Evolutionary conservation across 371 early-diverging fungal genomes (phyloP).

Genomic region (Nematocida sp.): DNA sequence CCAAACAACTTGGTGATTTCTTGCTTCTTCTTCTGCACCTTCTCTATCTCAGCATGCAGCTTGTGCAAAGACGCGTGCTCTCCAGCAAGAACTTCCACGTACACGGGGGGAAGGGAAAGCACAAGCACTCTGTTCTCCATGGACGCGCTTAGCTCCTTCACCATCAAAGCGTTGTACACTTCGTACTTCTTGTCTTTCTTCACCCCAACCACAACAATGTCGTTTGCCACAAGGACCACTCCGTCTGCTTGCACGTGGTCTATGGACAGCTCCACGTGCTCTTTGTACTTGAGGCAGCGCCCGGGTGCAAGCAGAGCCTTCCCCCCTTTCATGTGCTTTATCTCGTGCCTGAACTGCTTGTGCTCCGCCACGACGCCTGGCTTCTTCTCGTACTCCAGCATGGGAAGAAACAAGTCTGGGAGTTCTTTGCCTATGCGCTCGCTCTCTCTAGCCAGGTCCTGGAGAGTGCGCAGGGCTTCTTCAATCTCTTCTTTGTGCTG

Average conservation of each 20-base stretch:
- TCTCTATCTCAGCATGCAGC: background rate
- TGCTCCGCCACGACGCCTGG: background rate
- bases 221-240: conserved; percentile 9
- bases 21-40: background rate
- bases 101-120: conserved; percentile 25
- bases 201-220: conserved; percentile 26
- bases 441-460: background rate
- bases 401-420: conserved; percentile 43
- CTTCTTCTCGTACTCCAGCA: background rate
- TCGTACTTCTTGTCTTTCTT: background rate
- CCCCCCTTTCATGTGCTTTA: conserved; percentile 5
- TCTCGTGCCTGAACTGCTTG: background rate
- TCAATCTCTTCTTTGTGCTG: conserved; percentile 7
- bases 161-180: conserved; percentile 25
- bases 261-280: background rate
- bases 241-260: background rate
- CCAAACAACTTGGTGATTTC: too few species aligned
- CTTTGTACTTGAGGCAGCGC: conserved; percentile 25
- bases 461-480: background rate
- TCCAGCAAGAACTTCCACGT: conserved; percentile 3
- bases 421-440: conserved; percentile 13
- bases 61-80: conserved; percentile 5
- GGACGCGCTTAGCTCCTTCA: background rate
- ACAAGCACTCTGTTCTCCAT: conserved; percentile 4
- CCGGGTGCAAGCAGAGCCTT: background rate